phyloP scores from a whole-genome alignment of 768 basidiomycete genomes.

The Termitomyces sp. region DNA sequence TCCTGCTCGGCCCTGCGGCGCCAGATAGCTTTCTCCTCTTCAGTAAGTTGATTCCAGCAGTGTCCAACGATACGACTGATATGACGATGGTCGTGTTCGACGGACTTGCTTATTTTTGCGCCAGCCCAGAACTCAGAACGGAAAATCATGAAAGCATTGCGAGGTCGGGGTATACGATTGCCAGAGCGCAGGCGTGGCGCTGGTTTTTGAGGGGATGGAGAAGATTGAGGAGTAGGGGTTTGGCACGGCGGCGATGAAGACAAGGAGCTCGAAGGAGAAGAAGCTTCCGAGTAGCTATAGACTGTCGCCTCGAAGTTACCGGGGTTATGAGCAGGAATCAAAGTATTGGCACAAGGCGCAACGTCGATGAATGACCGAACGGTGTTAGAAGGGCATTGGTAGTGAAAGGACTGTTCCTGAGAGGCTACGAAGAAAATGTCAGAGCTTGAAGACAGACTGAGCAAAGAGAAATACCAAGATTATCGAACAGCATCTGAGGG shows the following conservation, averaged over 20 bases:
- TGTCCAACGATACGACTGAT: slow-evolving; percentile 52
- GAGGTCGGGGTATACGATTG: slow-evolving; percentile 66
- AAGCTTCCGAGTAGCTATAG: slow-evolving; percentile 8
- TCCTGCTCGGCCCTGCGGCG: slow-evolving; percentile 43
- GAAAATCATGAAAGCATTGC: slow-evolving; percentile 81
- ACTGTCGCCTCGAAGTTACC: slow-evolving; percentile 5
- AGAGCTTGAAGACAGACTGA: not conserved
- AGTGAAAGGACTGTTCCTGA: slow-evolving; percentile 7
- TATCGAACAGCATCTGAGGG: slow-evolving; percentile 3
- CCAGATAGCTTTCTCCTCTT: slow-evolving; percentile 46
- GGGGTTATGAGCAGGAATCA: slow-evolving; percentile 3
- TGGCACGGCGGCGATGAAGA: slow-evolving; percentile 7
- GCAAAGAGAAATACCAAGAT: slow-evolving; percentile 5
- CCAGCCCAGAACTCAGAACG: slow-evolving; percentile 54
- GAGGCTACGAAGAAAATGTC: slow-evolving; percentile 4
- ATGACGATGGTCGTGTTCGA: slow-evolving; percentile 53
- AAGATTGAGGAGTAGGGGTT: not conserved
- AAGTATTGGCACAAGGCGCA: not conserved
- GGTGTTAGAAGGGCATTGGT: not conserved
- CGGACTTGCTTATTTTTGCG: slow-evolving; percentile 37
- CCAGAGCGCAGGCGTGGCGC: slow-evolving; percentile 23
- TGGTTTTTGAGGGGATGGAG: slow-evolving; percentile 13
- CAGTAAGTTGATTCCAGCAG: slow-evolving; percentile 49
- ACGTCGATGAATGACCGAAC: slow-evolving; percentile 2
- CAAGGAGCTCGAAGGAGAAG: slow-evolving; percentile 9